A percentile compares a stretch with the other conserved stretches of the same genome.
These are phyloP conservation scores for Jamesozyma hellenica DNA, from an alignment of 805 yeast species.

Conservation along the genomic window DNA sequence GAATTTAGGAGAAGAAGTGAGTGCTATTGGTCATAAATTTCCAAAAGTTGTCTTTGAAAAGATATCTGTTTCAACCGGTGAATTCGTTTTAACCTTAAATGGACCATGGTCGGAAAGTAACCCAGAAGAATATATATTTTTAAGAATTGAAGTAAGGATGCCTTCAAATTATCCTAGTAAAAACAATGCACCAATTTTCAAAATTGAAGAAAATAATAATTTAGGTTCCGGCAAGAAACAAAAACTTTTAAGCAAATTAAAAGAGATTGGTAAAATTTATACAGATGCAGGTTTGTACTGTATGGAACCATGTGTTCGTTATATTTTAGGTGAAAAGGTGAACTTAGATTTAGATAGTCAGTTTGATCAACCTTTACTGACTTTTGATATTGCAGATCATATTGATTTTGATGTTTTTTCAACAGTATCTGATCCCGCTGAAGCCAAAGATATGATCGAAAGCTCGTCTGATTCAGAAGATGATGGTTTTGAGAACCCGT, in stretches of 20 bases:
- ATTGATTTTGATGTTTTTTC: constrained; percentile 29
- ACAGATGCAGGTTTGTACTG: constrained; percentile 55
- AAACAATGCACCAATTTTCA: constrained; percentile 42
- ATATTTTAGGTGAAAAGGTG: constrained; percentile 72
- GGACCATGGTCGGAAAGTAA: constrained; percentile 58
- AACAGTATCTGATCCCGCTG: constrained; percentile 26
- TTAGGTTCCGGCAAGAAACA: constrained; percentile 39
- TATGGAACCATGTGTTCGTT: constrained; percentile 69
- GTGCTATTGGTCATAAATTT: constrained; percentile 77
- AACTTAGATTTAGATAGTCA: constrained; percentile 30
- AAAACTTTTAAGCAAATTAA: constrained; percentile 42
- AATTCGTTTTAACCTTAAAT: constrained; percentile 59
- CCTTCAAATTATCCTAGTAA: constrained; percentile 64
- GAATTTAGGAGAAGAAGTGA: constrained; percentile 85
- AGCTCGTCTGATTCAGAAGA: constrained; percentile 34
- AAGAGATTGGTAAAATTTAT: constrained; percentile 46
- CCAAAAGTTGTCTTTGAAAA: constrained; percentile 80
- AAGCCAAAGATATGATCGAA: constrained; percentile 15
- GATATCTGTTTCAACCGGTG: constrained; percentile 82
- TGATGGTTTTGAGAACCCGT: constrained; percentile 28
- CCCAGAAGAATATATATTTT: constrained; percentile 41
- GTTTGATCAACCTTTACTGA: constrained; percentile 27
- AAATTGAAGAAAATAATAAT: constrained; percentile 73
- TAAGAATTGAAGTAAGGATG: constrained; percentile 60
- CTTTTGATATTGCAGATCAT: constrained; percentile 25